Base-by-base conservation (phyloP, 2,329 filamentous ascomycete species). In the Epichloe scottii region DNA sequence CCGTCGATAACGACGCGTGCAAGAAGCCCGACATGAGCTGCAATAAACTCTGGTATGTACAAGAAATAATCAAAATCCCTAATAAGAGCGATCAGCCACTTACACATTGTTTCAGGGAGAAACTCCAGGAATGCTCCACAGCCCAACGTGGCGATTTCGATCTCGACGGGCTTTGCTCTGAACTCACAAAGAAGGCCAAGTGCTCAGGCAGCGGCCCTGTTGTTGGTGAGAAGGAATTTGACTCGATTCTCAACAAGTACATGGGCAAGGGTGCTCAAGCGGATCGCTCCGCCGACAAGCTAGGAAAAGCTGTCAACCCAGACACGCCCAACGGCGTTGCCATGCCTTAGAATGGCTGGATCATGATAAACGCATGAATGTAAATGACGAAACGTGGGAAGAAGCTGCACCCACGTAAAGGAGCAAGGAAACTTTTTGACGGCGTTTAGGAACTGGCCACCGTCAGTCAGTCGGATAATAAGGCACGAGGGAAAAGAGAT, bases 111-210 rank as follows among this genome's bases (percentile, higher is more conserved):
- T 41, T 52, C 63, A 96, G 91, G 93, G 89, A 95, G 68, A 89
- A 88, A 69, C 70, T 96, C 21, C 88, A 94, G 71, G 81, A 78
- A 37, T 94, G 89, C 66, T 84, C 89, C 54, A 89, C 86, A 65
- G 93, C 95, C 59, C 86, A 90, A 63, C 87, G 81, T 52, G 90
- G 90, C 59, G 90, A 94, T 59, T 89, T 97, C 57, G 93, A 98
- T 58, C 85, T 98, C 46, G 93, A 98, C 63, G 83, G 85, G 35
- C 78, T 98, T 23, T 98, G 93, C 71, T 86, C 85, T 4, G 90
- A 98, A 64, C 79, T 98, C 14, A 87, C 91, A 57, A 87, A 90
- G 66, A 98, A 98, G 72, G 93, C 93, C 52, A 93, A 91, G 64
- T 98, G 93, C 67, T 95, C 89, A 0, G 87, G 95, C 58, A 85